Conservation (phyloP, 345 rosid species). For the Mercurialis annua region DNA sequence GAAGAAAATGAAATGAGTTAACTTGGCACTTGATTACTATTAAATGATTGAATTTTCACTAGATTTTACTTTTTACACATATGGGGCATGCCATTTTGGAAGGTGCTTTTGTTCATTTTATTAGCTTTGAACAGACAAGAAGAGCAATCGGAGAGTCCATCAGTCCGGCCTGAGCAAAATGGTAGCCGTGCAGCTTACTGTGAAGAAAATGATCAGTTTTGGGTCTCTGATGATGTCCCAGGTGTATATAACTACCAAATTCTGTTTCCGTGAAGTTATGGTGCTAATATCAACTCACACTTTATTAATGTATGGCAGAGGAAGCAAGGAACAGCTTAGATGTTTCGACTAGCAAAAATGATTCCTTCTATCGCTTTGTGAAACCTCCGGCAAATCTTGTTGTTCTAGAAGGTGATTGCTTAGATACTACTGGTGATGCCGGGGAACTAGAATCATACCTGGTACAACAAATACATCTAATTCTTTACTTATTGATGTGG, state of each 20-base stretch:
- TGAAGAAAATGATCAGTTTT: slow-evolving; percentile 68
- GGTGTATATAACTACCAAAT: slow-evolving; percentile 35
- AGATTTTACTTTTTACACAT: neutral
- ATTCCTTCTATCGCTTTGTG: slow-evolving; percentile 54
- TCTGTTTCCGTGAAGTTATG: slow-evolving; percentile 6
- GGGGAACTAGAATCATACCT: slow-evolving; percentile 90
- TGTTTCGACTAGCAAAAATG: slow-evolving; percentile 50
- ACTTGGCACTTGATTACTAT: neutral
- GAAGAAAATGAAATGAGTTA: neutral
- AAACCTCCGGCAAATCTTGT: slow-evolving; percentile 93
- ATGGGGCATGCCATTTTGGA: neutral
- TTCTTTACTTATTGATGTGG: slow-evolving; percentile 14
- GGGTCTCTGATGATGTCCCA: slow-evolving; percentile 74
- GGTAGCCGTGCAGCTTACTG: slow-evolving; percentile 34
- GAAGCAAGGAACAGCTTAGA: slow-evolving; percentile 76
- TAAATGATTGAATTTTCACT: neutral
- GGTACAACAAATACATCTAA: slow-evolving; percentile 44
- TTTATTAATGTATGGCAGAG: slow-evolving; percentile 41
- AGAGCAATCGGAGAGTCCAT: slow-evolving; percentile 47
- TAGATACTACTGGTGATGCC: slow-evolving; percentile 67
- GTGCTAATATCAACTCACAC: slow-evolving; percentile 9
- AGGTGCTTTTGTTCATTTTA: neutral
- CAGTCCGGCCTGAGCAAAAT: slow-evolving; percentile 39
- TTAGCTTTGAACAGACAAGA: slow-evolving; percentile 47
- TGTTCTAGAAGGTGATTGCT: slow-evolving; percentile 92